Percentiles rank a stretch among this genome's conserved stretches.
Conservation (phyloP, 768 basidiomycete genomes). For the Amyloporia xantha region DNA sequence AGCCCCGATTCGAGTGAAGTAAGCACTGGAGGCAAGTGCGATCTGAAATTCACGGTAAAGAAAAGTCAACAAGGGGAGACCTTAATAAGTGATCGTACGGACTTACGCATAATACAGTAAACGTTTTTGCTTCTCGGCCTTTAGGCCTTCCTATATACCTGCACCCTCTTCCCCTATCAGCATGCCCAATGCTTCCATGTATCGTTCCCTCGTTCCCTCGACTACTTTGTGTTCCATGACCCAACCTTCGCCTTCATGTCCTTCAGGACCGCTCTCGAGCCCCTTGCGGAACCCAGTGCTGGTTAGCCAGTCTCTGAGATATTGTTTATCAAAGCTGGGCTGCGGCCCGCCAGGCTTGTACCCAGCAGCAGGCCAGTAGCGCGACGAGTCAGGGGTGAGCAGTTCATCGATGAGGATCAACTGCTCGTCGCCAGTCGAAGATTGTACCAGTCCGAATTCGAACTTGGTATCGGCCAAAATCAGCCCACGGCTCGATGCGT, state of each 20-base stretch:
- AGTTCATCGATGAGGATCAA: slow-evolving; percentile 92
- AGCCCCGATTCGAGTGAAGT: too few relatives aligned
- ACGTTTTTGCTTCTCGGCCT: too few relatives aligned
- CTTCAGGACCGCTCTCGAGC: slow-evolving; percentile 65
- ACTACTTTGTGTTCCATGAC: slow-evolving; percentile 71
- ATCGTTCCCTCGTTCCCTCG: slow-evolving; percentile 68
- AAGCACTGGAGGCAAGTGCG: too few relatives aligned
- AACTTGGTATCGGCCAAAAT: slow-evolving; percentile 99
- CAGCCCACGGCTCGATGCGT: slow-evolving; percentile 69
- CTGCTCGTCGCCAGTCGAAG: slow-evolving; percentile 21
- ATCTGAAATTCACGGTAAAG: too few relatives aligned
- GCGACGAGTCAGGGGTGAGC: slow-evolving; percentile 95
- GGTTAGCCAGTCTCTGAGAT: slow-evolving; percentile 85
- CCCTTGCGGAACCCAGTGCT: slow-evolving; percentile 68
- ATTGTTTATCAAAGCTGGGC: slow-evolving; percentile 96
- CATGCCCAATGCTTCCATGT: slow-evolving; percentile 67
- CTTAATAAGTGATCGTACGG: too few relatives aligned
- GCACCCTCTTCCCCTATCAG: slow-evolving; percentile 27
- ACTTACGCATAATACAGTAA: too few relatives aligned
- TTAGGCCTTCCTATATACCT: too few relatives aligned
- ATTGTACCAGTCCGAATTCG: slow-evolving; percentile 81
- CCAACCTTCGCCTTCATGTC: slow-evolving; percentile 70
- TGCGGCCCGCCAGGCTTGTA: slow-evolving; percentile 74
- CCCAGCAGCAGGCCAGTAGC: slow-evolving; percentile 83
- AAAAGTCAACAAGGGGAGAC: too few relatives aligned